Evolutionary conservation across 305 asterid species (phyloP).

Genomic region (Solanum hybrid): DNA sequence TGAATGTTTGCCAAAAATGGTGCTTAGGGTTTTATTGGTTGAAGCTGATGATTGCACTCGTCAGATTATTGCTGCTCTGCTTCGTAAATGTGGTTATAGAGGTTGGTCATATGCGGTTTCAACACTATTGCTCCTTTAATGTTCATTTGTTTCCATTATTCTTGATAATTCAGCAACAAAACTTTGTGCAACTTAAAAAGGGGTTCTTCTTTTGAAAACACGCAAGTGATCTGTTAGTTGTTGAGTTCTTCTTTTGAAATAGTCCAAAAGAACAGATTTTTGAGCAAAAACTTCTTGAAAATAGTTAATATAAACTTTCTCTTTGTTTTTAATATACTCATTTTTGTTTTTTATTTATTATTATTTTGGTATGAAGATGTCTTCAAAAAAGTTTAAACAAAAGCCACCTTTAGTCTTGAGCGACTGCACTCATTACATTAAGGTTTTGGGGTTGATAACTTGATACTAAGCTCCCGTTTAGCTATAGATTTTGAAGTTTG

Average conservation of each 20-base stretch:
- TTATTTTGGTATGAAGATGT: neutral
- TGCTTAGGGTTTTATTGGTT: constrained; percentile 64
- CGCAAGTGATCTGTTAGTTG: neutral
- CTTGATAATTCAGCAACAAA: neutral
- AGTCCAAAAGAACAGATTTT: neutral
- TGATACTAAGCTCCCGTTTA: neutral
- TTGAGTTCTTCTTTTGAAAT: neutral
- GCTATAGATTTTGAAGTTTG: neutral
- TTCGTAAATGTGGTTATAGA: constrained; percentile 82
- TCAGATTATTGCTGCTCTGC: constrained; percentile 84
- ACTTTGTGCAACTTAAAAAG: neutral
- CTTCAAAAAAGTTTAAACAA: neutral
- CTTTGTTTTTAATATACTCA: neutral
- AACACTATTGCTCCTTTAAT: neutral
- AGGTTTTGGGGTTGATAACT: neutral
- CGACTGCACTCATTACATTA: neutral
- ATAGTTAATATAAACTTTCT: neutral
- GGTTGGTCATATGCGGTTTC: constrained; percentile 31
- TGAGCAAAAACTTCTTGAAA: neutral
- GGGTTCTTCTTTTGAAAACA: neutral
- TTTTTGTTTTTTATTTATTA: neutral
- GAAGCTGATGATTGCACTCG: constrained; percentile 88
- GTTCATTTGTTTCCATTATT: neutral
- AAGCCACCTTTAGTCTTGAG: neutral
- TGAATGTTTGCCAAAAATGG: constrained; percentile 44